Evolutionary conservation across 2,329 filamentous ascomycete genomes (phyloP), one percentile per base, ranked within the genome.

Genomic region (Exophiala xenobiotica): DNA sequence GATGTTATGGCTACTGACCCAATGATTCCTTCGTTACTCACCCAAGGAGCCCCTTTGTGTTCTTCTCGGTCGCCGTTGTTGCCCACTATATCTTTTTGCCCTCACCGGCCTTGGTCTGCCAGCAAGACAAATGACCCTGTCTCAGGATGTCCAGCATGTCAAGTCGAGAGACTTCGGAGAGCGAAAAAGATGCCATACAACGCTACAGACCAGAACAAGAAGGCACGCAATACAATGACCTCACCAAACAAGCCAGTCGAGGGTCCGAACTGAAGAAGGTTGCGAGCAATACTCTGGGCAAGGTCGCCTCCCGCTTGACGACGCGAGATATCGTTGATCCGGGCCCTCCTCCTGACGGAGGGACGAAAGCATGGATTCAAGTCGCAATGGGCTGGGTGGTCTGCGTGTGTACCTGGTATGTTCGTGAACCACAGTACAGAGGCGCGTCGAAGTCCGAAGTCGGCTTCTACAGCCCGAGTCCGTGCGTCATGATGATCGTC

Each of bases 341-440:
- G 4, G 56, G 56, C 6, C 56, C 56, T 12, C 49, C 56, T 29
- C 56, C 56, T 6, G 56, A 59, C 27, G 56, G 56, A 8, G 80
- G 80, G 1, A 61, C 75, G 22, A 62, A 68, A 24, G 80, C 80
- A n/a, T 82, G 79, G 79, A 66, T 72, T 0, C 80, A 82, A 60
- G 78, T 78, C 3, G 69, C 73, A 1, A 68, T 79, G 8, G 74
- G 69, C 1, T 79, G 79, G 59, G 66, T 78, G 41, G 70, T 81
- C 39, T 78, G 79, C 58, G 78, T 82, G 63, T 81, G 77, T 57
- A 79, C 79, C 1, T 83, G 80, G 74, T 55, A 37, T 41, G 52
- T 54, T n/a, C n/a, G n/a, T n/a, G n/a, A n/a, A n/a, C n/a, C n/a
- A n/a, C n/a, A n/a, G n/a, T n/a, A n/a, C n/a, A n/a, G n/a, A n/a